Percentiles rank a stretch among this genome's conserved stretches.
Evolutionary conservation across 441 rosid genomes (phyloP).

Genomic region (Adansonia rubrostipa): DNA sequence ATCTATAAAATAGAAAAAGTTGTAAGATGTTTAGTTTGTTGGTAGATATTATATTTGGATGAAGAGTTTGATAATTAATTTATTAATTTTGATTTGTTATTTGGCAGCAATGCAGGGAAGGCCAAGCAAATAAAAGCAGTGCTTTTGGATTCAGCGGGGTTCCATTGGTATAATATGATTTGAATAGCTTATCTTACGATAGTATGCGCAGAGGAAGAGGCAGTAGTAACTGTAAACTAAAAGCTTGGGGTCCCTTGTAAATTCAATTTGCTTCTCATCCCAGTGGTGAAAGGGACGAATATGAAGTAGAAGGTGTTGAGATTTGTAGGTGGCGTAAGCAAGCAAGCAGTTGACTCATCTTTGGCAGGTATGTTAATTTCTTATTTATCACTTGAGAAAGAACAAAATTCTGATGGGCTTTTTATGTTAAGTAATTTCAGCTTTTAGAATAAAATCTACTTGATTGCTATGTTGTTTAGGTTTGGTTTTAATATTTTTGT

Average conservation of each 20-base stretch:
- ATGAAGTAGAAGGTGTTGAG: neutral
- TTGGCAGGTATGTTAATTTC: constrained; percentile 13
- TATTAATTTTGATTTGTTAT: constrained; percentile 13
- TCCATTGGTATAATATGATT: constrained; percentile 37
- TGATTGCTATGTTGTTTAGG: neutral
- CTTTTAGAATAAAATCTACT: neutral
- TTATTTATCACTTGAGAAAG: neutral
- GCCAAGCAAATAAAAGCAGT: constrained; percentile 55
- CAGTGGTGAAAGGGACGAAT: neutral
- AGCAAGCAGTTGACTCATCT: neutral
- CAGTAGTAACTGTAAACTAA: constrained; percentile 30
- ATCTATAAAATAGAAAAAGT: neutral
- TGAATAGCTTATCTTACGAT: neutral
- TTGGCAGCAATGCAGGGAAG: constrained; percentile 68
- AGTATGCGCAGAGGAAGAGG: constrained; percentile 7
- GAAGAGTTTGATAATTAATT: constrained; percentile 17
- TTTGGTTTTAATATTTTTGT: too few relatives aligned
- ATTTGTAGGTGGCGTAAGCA: constrained; percentile 10
- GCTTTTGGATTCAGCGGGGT: constrained; percentile 46
- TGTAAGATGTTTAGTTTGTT: neutral
- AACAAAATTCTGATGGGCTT: neutral
- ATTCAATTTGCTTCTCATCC: constrained; percentile 20
- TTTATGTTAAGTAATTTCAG: neutral
- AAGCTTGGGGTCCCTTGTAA: constrained; percentile 24
- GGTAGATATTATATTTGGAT: constrained; percentile 16